Evolutionary conservation across 2,329 filamentous ascomycete species (phyloP), one percentile per base, ranked within the genome.

Genomic region (Zymoseptoria passerinii): DNA sequence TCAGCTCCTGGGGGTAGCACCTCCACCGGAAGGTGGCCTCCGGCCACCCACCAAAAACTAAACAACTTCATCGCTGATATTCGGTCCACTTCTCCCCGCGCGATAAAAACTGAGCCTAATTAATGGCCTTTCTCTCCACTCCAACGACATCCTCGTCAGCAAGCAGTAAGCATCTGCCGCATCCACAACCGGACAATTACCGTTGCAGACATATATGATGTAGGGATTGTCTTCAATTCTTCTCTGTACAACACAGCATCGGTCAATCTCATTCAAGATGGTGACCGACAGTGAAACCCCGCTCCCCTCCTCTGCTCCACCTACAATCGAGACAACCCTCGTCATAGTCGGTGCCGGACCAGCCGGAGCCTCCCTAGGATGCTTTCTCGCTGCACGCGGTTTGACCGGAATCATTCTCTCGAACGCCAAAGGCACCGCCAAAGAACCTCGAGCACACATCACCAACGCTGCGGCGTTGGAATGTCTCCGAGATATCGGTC

Each of bases 401-500:
- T 67, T 81, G 3, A 78, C 71, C 28, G 83, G 83, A 0, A 75
- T 85, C 50, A 77, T 85, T 61, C 74, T 86, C 54, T 76, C 77
- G 6, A 67, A 75, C 2, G 75, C 77, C 0, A 69, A 79, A 0
- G 76, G 77, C 2, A 82, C 78, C 0, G 80, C 82, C 1, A 72
- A 80, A 58, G 83, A 81, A 0, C 83, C 83, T 1, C 73, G 83
- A 44, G 82, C 82, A 1, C 82, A 85, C 65, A 82, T 84, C 56
- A 83, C 80, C 35, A 85, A 84, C 66, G 79, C 80, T 70, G 81
- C 80, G 0, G 80, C 80, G 0, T 57, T 65, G 48, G 83, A 78
- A 68, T 77, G 75, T 64, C 68, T 78, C 8, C 72, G 76, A 28
- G 76, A 78, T 59, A 75, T 78, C 49, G 75, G 73, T 2, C 68